A percentile compares a stretch with the other conserved stretches of the same genome.
Evolutionary conservation across 805 yeast species (phyloP).

Genomic region (Kuraishia capsulata): DNA sequence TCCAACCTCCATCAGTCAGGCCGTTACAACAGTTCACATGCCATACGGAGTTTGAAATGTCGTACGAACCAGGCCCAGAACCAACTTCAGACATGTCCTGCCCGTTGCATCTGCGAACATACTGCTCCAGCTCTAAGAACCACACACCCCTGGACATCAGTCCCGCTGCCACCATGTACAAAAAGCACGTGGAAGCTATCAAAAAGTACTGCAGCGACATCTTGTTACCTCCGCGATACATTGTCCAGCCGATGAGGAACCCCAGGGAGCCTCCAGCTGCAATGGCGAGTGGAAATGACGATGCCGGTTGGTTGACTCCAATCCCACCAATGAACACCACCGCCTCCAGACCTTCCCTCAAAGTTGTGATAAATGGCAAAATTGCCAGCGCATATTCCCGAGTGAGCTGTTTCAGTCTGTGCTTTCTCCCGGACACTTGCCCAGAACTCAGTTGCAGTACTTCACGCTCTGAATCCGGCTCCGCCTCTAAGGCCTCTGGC

Average conservation of each 20-base stretch:
- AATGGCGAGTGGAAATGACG: slow-evolving; percentile 57
- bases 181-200: slow-evolving; percentile 66
- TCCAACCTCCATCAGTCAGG: slow-evolving; percentile 87
- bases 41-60: slow-evolving; percentile 74
- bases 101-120: slow-evolving; percentile 68
- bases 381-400: slow-evolving; percentile 50
- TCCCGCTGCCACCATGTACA: slow-evolving; percentile 83
- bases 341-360: slow-evolving; percentile 79
- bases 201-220: slow-evolving; percentile 68
- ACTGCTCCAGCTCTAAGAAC: slow-evolving; percentile 77
- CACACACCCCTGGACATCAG: slow-evolving; percentile 80
- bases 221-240: slow-evolving; percentile 75
- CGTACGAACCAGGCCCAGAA: slow-evolving; percentile 90
- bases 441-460: slow-evolving; percentile 3
- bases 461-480: slow-evolving; percentile 4
- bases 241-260: slow-evolving; percentile 47
- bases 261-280: slow-evolving; percentile 53
- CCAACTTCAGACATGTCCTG: slow-evolving; percentile 84
- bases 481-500: background rate
- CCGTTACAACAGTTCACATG: slow-evolving; percentile 95
- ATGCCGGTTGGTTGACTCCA: slow-evolving; percentile 52
- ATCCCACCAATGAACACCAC: slow-evolving; percentile 79
- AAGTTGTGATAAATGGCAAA: slow-evolving; percentile 64
- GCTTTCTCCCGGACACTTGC: slow-evolving; percentile 3
- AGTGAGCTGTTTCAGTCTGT: slow-evolving; percentile 21